phyloP scores from a whole-genome alignment of 2,329 filamentous ascomycete species.

The Endocalyx cinctus region DNA sequence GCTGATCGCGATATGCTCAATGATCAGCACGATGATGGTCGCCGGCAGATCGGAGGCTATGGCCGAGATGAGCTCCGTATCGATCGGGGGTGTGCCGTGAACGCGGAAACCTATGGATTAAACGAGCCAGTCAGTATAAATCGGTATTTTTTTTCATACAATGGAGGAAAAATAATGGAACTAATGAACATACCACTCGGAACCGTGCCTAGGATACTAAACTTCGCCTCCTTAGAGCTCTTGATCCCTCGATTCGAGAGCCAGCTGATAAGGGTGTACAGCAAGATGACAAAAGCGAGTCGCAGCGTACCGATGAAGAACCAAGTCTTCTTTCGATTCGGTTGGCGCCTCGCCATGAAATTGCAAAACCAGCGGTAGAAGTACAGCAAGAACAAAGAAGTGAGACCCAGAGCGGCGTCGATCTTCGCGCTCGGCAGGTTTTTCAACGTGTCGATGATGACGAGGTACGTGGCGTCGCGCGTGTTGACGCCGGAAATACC shows the following conservation, averaged over 20 bases:
- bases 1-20: constrained; percentile 80
- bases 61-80: constrained; percentile 53
- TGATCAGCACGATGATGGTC: constrained; percentile 70
- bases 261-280: constrained; percentile 75
- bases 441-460: constrained; percentile 49
- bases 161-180: too few relatives aligned
- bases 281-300: constrained; percentile 73
- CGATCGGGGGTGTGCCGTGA: constrained; percentile 61
- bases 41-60: constrained; percentile 68
- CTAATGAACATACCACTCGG: constrained; percentile 54
- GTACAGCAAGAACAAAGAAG: constrained; percentile 64
- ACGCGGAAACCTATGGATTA: constrained; percentile 61
- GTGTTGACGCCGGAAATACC: constrained; percentile 48
- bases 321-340: constrained; percentile 62
- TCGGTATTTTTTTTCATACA: too few relatives aligned
- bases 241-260: constrained; percentile 60
- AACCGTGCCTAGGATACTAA: constrained; percentile 63
- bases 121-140: too few relatives aligned
- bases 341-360: constrained; percentile 60
- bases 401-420: constrained; percentile 71
- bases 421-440: constrained; percentile 46
- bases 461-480: constrained; percentile 40
- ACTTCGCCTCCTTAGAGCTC: constrained; percentile 46
- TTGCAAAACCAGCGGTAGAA: constrained; percentile 59
- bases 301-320: constrained; percentile 77